phyloP scores from a whole-genome alignment of 352 stramenopile genomes.

The Globisporangium megalacanthum region DNA sequence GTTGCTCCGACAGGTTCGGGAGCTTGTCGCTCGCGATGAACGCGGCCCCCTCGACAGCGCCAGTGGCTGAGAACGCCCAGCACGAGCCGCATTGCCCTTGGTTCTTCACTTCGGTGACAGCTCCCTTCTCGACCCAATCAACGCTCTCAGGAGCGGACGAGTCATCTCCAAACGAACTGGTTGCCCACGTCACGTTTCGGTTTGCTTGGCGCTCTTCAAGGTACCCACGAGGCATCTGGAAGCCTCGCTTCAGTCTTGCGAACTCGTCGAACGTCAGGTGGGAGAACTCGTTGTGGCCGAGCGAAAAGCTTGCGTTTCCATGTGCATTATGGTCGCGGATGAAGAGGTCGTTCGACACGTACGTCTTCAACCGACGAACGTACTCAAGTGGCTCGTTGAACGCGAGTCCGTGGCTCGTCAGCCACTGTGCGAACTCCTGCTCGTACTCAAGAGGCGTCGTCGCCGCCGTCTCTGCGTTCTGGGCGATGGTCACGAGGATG shows the following conservation, averaged over 20 bases:
- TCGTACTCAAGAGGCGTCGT: slow-evolving; percentile 18
- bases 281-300: slow-evolving; percentile 29
- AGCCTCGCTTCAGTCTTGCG: slow-evolving; percentile 13
- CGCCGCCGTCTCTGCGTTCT: not conserved
- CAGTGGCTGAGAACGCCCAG: slow-evolving; percentile 95
- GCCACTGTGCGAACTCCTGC: slow-evolving; percentile 19
- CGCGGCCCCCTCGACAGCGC: slow-evolving; percentile 87
- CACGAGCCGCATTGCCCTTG: slow-evolving; percentile 96
- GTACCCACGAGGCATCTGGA: slow-evolving; percentile 16
- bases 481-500: not conserved
- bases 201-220: slow-evolving; percentile 8
- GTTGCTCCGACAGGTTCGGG: slow-evolving; percentile 86
- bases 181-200: no score
- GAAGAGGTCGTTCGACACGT: slow-evolving; percentile 24
- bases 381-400: slow-evolving; percentile 19
- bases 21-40: slow-evolving; percentile 71
- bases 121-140: slow-evolving; percentile 35
- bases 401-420: slow-evolving; percentile 7
- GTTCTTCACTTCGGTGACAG: slow-evolving; percentile 82
- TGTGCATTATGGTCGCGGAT: slow-evolving; percentile 20
- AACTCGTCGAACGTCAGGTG: slow-evolving; percentile 29
- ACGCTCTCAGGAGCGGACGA: slow-evolving; percentile 8
- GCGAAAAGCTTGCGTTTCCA: slow-evolving; percentile 14
- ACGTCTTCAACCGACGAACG: slow-evolving; percentile 16
- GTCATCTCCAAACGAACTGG: not conserved